Evolutionary conservation across 306 rosid genomes (phyloP), one percentile per base, ranked within the genome.

Genomic region (Bauhinia variegata): DNA sequence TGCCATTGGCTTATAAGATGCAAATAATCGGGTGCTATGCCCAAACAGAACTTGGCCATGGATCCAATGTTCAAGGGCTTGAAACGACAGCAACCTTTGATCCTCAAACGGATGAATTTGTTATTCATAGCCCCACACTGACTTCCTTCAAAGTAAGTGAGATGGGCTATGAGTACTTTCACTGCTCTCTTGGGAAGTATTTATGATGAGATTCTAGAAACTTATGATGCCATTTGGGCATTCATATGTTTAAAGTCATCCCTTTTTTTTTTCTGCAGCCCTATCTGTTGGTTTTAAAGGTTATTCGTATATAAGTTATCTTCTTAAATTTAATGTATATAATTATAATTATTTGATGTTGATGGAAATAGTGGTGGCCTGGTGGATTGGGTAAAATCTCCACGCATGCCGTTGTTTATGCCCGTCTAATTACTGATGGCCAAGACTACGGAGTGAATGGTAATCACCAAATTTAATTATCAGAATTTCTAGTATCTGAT

Each of bases 21-120:
- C 87, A 93, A 85, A 89, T 93, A 65, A 84, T 93, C 75, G 99
- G 99, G 74, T 93, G 99, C 87, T 93, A 89, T 85, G 97, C 99
- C 31, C 99, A 93, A 81, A 93, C 99, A 39, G 99, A 93, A 79
- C 99, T 93, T 53, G 99, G 99, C 17, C 99, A 93, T 63, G 99
- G 99, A 60, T 93, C 97, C 65, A 93, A 93, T 79, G 95, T 93
- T 72, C 99, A 89, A 82, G 99, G 99, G 73, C 90, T 93, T 28
- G 99, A 93, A 82, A 93, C 99, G 48, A 93, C 96, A 36, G 99
- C 99, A 68, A 89, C 95, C 62, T 90, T 86, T 78, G 99, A 93
- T 80, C 86, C 90, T 39, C 61, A 83, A 74, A 86, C 91, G 9
- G 96, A 90, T 3, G 96, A 93, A 73, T 93, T 93, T 47, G 59